phyloP scores from a whole-genome alignment of 192 early-diverging fungal species.

The Coemansia furcata region DNA sequence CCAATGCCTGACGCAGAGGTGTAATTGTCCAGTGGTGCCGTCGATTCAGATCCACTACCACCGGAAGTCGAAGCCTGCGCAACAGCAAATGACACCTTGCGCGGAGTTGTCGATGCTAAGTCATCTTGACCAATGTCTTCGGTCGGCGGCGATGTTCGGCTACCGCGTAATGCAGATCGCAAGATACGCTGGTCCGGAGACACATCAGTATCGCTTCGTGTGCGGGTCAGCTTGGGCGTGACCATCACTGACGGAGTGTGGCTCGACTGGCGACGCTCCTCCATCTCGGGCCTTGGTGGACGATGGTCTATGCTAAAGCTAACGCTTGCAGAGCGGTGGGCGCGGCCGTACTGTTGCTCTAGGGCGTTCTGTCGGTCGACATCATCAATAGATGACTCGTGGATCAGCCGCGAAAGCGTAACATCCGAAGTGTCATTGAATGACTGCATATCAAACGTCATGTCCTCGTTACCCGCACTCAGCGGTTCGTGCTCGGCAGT shows the following conservation, averaged over 20 bases:
- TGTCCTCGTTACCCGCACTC: conserved; percentile 13
- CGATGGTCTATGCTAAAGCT: neutral
- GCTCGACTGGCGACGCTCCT: neutral
- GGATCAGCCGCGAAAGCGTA: conserved; percentile 21
- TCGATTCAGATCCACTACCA: neutral
- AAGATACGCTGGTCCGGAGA: conserved; percentile 9
- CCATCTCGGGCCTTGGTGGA: neutral
- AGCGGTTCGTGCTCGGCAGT: neutral
- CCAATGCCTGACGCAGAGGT: neutral
- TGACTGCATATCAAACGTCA: conserved; percentile 23
- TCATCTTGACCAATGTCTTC: neutral
- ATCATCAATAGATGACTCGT: conserved; percentile 18
- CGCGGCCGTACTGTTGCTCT: conserved; percentile 2
- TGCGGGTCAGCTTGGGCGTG: conserved; percentile 26
- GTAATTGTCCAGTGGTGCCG: neutral
- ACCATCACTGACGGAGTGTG: neutral
- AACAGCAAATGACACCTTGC: conserved; percentile 21
- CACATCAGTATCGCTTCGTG: conserved; percentile 19
- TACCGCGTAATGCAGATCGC: conserved; percentile 32
- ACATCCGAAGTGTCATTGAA: conserved; percentile 20
- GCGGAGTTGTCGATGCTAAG: neutral
- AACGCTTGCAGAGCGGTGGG: neutral
- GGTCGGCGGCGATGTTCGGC: conserved; percentile 5
- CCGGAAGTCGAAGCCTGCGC: neutral
- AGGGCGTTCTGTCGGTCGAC: neutral